Base-by-base conservation (phyloP, 108 stramenopile genomes). In the Cyclotella atomus region DNA sequence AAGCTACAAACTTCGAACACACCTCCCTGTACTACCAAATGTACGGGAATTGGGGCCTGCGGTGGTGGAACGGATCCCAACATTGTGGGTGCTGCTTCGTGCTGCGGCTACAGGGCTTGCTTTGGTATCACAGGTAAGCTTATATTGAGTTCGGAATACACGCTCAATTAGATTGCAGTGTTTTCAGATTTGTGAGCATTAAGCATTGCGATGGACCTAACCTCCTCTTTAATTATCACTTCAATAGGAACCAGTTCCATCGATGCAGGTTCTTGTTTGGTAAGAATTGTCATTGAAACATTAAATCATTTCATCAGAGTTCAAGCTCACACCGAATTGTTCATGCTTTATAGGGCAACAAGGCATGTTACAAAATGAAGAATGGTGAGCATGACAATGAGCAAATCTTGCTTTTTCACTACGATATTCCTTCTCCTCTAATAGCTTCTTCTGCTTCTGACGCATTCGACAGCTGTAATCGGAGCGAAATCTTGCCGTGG, bases 1-100 rank as follows among this genome's bases (percentile, higher is more conserved):
- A 33, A 59, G 56, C 24, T 59, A 19, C 29, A 30, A 15, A 59
- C n/a, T n/a, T n/a, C n/a, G n/a, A n/a, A 59, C 24, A 59, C 56
- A 15, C 49, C 49, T 0, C 12, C 56, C n/a, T 59, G 56, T 33
- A 59, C 56, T 4, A 23, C 24, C 28, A 59, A 59, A 19, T 59
- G 56, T 33, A 59, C 56, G 12, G 56, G 56, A 1, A 9, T 2
- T 23, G 16, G 8, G 1, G 56, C 56, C 10, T 59, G 56, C 29
- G 29, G 2, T 12, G 56, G 56, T 30, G 15, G 2, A 17, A 30
- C 29, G 28, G 19, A 34, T 19, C 12, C 2, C 9, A 59, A 4
- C 33, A 33, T 15, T 15, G 33, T 59, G 12, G 29, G 30, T 17
- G 56, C 1, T 59, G 56, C 30, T 33, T 33, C 30, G 30, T 59